phyloP scores from a whole-genome alignment of 768 basidiomycete genomes.

The Neoboletus magnificus region DNA sequence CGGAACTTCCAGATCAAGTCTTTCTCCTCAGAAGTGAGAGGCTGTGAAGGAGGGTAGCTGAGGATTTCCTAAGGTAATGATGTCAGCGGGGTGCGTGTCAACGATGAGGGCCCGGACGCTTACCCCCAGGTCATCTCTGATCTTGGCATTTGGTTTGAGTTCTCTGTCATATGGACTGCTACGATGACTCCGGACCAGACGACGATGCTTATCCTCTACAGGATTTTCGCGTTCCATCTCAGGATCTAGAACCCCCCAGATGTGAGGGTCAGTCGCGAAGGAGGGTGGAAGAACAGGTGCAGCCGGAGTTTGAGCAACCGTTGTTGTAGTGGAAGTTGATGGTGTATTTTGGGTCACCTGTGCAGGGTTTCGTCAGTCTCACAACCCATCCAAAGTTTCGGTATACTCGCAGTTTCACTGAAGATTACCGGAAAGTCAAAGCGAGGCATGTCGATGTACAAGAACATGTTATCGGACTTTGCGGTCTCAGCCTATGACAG shows the following conservation, averaged over 20 bases:
- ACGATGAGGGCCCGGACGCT: slow-evolving; percentile 21
- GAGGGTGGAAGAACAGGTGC: slow-evolving; percentile 42
- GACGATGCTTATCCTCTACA: slow-evolving; percentile 94
- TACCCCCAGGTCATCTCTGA: slow-evolving; percentile 89
- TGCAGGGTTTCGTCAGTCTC: not conserved
- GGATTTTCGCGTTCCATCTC: slow-evolving; percentile 92
- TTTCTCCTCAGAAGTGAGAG: slow-evolving; percentile 87
- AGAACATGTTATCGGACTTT: slow-evolving; percentile 90
- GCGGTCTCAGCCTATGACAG: slow-evolving; percentile 74
- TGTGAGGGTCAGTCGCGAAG: slow-evolving; percentile 60
- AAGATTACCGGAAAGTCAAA: slow-evolving; percentile 98
- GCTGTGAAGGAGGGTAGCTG: slow-evolving; percentile 85
- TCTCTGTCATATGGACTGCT: slow-evolving; percentile 94
- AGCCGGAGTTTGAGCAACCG: slow-evolving; percentile 40
- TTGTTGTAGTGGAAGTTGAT: slow-evolving; percentile 41
- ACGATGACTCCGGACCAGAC: slow-evolving; percentile 90
- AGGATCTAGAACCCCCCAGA: slow-evolving; percentile 91
- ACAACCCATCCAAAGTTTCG: not conserved
- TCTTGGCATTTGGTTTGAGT: slow-evolving; percentile 94
- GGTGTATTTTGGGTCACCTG: slow-evolving; percentile 43
- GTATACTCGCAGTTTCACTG: slow-evolving; percentile 70
- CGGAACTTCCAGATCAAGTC: slow-evolving; percentile 98
- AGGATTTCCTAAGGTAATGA: slow-evolving; percentile 68
- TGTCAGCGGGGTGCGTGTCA: not conserved
- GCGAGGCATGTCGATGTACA: slow-evolving; percentile 92